Evolutionary conservation across 495 filamentous ascomycete genomes (phyloP), one percentile per base, ranked within the genome.

Genomic region (Neurospora tetraspora): DNA sequence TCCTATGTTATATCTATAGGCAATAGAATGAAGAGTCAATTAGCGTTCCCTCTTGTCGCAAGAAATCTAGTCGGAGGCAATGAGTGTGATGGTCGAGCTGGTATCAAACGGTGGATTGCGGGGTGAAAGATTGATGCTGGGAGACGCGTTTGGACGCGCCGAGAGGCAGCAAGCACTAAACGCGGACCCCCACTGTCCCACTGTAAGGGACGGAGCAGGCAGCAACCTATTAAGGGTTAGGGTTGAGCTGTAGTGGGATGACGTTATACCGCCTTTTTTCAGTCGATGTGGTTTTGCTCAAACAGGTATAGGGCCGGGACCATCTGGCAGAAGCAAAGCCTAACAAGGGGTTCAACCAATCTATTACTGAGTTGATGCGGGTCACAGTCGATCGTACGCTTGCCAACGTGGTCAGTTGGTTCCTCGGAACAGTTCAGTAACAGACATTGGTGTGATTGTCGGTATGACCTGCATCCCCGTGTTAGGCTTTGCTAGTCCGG

Each of bases 81-180:
- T 36, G 31, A 12, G 2, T 40, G 71, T 4, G 14, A 34, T 69
- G 71, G 43, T 42, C 31, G 53, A 69, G 71, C 69, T 23, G 40
- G 40, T 40, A 69, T 69, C 42, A 36, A 20, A 47, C 34, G 69
- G 18, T 72, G 70, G 45, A 59, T 71, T 71, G 75, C 70, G 71
- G 71, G 74, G 70, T 70, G 45, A 74, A 74, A 71, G 68, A 74
- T 71, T 70, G 27, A 37, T 16, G 53, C 53, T 61, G 37, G 73
- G 68, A 70, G 74, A 76, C 72, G 71, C 74, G 74, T 74, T 23
- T 43, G 38, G 38, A 39, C 40, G 42, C 47, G 68, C 71, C 71
- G 61, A 70, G 53, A 72, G 68, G 69, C 53, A 53, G 70, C 73
- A 76, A 71, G 42, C 74, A 76, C 74, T 76, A 65, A 74, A 76